Percentiles rank a stretch among this genome's conserved stretches.
Conservation (phyloP, 257 asterid species). For the Nicotiana sylvestris region DNA sequence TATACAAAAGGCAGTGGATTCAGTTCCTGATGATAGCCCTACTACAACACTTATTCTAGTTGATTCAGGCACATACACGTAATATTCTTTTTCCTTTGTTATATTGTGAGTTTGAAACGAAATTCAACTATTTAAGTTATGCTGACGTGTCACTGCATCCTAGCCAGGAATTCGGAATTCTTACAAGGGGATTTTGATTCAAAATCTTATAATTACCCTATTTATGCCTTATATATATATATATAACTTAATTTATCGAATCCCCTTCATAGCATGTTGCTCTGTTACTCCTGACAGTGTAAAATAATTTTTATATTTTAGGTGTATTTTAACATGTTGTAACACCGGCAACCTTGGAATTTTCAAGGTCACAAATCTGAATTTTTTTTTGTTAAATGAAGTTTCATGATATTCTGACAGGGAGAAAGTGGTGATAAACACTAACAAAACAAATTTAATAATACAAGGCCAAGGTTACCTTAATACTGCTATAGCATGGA, state of each 20-base stretch:
- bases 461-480: conserved; percentile 69
- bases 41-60: conserved; percentile 50
- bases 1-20: conserved; percentile 70
- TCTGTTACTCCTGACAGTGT: not conserved
- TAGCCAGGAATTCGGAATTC: too few relatives aligned
- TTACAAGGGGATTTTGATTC: too few relatives aligned
- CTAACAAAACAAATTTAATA: conserved; percentile 62
- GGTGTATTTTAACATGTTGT: not conserved
- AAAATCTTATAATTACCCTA: too few relatives aligned
- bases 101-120: not conserved
- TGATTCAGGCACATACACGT: conserved; percentile 73
- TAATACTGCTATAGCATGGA: conserved; percentile 66
- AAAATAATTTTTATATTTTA: not conserved
- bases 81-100: not conserved
- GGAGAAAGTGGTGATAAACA: conserved; percentile 59
- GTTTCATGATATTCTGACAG: conserved; percentile 20
- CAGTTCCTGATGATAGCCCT: conserved; percentile 47
- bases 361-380: not conserved
- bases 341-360: too few relatives aligned
- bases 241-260: too few relatives aligned
- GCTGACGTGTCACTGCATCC: too few relatives aligned
- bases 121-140: not conserved
- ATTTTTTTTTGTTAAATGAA: not conserved
- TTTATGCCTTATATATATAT: too few relatives aligned
- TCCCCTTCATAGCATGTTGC: too few relatives aligned